Conservation (phyloP, 805 yeast species). For the Wickerhamiella bombiphila region DNA sequence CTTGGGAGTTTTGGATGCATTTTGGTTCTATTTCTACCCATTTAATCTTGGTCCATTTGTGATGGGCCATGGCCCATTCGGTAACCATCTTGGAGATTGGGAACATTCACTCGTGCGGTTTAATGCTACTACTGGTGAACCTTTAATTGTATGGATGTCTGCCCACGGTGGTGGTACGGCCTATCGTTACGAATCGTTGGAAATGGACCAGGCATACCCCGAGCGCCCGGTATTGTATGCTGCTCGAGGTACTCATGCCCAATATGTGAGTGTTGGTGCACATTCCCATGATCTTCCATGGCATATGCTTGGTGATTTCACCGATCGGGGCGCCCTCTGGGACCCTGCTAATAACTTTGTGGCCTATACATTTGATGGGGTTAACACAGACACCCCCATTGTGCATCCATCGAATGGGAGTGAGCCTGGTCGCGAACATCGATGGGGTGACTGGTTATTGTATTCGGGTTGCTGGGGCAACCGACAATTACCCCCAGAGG, state of each 20-base stretch:
- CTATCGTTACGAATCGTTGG: conserved; percentile 60
- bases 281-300: conserved; percentile 93
- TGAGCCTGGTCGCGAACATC: conserved; percentile 36
- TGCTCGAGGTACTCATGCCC: conserved; percentile 95
- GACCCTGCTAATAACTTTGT: conserved; percentile 72
- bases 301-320: conserved; percentile 77
- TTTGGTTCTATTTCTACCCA: conserved; percentile 90
- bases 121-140: conserved; percentile 45
- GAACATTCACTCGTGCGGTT: conserved; percentile 85
- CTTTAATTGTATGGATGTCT: conserved; percentile 84
- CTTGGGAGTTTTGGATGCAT: conserved; percentile 65
- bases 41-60: conserved; percentile 93
- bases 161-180: conserved; percentile 98
- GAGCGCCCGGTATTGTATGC: conserved; percentile 75
- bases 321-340: conserved; percentile 94
- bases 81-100: conserved; percentile 97
- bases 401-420: conserved; percentile 30
- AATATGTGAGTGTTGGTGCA: conserved; percentile 90
- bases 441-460: conserved; percentile 61
- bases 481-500: conserved; percentile 44
- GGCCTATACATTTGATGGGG: conserved; percentile 68
- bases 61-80: conserved; percentile 96
- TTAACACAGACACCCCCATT: conserved; percentile 1
- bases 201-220: conserved; percentile 21
- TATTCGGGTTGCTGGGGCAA: conserved; percentile 90